Base-by-base conservation (phyloP, 2,329 filamentous ascomycete species). In the Sporothrix mexicana region DNA sequence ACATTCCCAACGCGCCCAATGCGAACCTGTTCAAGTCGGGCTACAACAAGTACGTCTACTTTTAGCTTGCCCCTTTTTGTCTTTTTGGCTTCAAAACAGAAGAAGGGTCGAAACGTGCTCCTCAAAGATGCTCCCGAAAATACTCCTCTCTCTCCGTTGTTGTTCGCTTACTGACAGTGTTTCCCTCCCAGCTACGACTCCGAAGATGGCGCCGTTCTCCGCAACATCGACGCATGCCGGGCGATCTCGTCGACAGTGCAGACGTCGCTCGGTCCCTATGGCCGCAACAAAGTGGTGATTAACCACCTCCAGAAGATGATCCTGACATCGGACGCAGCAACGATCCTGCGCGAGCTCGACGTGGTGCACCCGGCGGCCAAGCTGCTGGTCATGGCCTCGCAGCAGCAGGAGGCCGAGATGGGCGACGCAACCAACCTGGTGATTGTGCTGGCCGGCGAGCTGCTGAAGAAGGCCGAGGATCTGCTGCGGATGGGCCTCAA, bases 261-360 rank as follows among this genome's bases (percentile, higher is more conserved):
- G 86, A 98, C 96, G 73, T 98, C 96, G 62, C 89, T 99, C 49
- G 97, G 96, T 70, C 96, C 96, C 74, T 98, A 97, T 84, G 96
- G 96, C 80, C 93, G 96, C 84, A 99, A 99, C 88, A 99, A 99
- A 87, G 95, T 99, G 81, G 94, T 99, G 85, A 98, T 99, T 88
- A 99, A 99, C 87, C 97, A 99, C 85, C 88, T 99, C 76, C 94
- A 97, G 84, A 99, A 99, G 88, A 98, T 99, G 96, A 97, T 98
- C 79, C 88, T 99, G 76, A 99, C 97, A 78, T 98, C 95, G 74
- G 96, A 99, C 81, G 96, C 96, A 76, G 96, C 96, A 77, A 98
- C 96, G 59, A 99, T 99, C 81, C 88, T 99, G 78, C 92, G 94
- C 80, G 97, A 99, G 85, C 90, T 99, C 82, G 96, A 99, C 80